These are phyloP conservation scores for Alternaria alternata DNA, from an alignment of 2,329 filamentous ascomycete genomes.

Conservation along the genomic window DNA sequence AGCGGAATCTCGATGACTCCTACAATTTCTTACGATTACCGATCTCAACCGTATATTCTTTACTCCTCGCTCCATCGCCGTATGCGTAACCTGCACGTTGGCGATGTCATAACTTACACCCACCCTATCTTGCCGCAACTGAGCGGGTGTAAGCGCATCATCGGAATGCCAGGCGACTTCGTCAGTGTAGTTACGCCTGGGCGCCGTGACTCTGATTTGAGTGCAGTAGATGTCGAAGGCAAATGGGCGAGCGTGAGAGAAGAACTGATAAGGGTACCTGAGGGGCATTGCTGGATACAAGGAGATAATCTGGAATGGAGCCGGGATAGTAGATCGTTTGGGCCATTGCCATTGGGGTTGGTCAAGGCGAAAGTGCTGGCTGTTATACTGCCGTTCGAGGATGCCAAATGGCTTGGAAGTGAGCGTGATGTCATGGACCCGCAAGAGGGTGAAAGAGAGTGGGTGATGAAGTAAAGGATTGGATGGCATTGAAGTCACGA, in stretches of 20 bases:
- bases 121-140: constrained; percentile 70
- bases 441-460: constrained; percentile 20
- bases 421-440: constrained; percentile 24
- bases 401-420: constrained; percentile 37
- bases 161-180: constrained; percentile 69
- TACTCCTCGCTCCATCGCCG: constrained; percentile 41
- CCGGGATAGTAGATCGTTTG: constrained; percentile 85
- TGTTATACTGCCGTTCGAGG: constrained; percentile 33
- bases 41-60: constrained; percentile 28
- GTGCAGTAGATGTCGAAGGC: constrained; percentile 30
- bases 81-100: constrained; percentile 74
- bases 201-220: constrained; percentile 35
- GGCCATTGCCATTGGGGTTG: constrained; percentile 84
- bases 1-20: constrained; percentile 89
- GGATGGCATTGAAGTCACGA: background rate
- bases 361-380: constrained; percentile 81
- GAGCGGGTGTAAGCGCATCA: constrained; percentile 78
- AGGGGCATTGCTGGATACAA: constrained; percentile 89
- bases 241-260: constrained; percentile 42
- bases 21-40: constrained; percentile 64
- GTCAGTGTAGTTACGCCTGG: constrained; percentile 71
- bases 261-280: constrained; percentile 77
- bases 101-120: constrained; percentile 82
- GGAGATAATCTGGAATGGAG: constrained; percentile 89
- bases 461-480: constrained; percentile 10